A percentile compares a stretch with the other conserved stretches of the same genome.
phyloP scores from a whole-genome alignment of 2,329 filamentous ascomycete species.

The Cercospora sojina region DNA sequence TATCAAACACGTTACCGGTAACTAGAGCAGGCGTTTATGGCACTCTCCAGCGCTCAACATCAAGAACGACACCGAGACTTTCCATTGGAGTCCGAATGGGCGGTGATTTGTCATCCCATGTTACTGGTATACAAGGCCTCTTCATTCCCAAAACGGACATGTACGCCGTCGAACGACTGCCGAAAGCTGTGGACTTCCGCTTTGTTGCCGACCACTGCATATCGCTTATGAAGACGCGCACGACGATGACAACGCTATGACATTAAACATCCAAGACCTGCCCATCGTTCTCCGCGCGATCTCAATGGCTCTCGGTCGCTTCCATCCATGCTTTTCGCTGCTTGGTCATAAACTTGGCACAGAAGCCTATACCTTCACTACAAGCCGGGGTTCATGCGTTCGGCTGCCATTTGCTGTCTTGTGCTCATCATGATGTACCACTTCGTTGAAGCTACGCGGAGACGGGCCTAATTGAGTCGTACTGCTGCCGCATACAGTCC shows the following conservation, averaged over 20 bases:
- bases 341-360: background rate
- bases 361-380: background rate
- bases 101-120: background rate
- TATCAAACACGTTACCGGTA: no score
- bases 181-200: background rate
- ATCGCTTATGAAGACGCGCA: slow-evolving; percentile 3
- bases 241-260: slow-evolving; percentile 5
- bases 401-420: slow-evolving; percentile 6
- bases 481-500: background rate
- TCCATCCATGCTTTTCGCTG: background rate
- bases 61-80: background rate
- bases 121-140: background rate
- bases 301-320: background rate
- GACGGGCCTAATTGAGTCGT: background rate
- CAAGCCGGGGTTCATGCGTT: background rate
- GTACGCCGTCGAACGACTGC: background rate
- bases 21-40: background rate
- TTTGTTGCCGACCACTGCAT: background rate
- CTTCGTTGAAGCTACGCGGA: background rate
- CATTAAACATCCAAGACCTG: background rate
- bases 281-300: background rate
- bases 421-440: slow-evolving; percentile 7
- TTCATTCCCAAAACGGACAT: background rate
- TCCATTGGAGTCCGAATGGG: background rate
- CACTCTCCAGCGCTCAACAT: background rate